phyloP scores from a whole-genome alignment of 257 asterid genomes.

The Lavandula angustifolia region DNA sequence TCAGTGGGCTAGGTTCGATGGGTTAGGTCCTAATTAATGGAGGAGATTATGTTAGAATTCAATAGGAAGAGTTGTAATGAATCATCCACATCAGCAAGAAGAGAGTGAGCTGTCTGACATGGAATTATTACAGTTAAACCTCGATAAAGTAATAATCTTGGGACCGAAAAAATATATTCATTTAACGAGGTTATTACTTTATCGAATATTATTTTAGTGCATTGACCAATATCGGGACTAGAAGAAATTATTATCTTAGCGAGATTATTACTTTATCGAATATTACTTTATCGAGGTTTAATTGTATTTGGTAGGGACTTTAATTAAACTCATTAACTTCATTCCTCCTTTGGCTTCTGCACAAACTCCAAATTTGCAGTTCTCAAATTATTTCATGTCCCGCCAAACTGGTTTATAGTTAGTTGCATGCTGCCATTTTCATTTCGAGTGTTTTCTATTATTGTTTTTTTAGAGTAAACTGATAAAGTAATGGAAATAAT shows the following conservation, averaged over 20 bases:
- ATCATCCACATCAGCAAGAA: slow-evolving; percentile 26
- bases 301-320: slow-evolving; percentile 38
- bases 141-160: no score
- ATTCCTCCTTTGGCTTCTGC: slow-evolving; percentile 34
- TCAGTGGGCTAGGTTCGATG: no score
- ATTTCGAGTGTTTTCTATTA: neutral
- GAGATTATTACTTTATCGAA: no score
- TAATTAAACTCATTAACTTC: slow-evolving; percentile 31
- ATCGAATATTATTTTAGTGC: no score
- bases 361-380: slow-evolving; percentile 22
- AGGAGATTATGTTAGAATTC: neutral
- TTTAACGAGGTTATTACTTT: no score
- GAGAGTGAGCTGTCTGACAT: slow-evolving; percentile 40
- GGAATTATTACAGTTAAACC: no score
- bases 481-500: neutral
- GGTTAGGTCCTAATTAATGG: neutral
- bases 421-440: neutral
- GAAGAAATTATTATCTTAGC: no score
- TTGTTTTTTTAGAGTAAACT: neutral
- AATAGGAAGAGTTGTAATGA: slow-evolving; percentile 1
- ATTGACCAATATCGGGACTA: no score
- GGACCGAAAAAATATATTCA: no score
- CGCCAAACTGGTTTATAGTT: slow-evolving; percentile 5
- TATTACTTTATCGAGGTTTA: no score
- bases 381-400: slow-evolving; percentile 32